phyloP scores from a whole-genome alignment of 2,329 filamentous ascomycete species.

The Arthrinium puccinioides region DNA sequence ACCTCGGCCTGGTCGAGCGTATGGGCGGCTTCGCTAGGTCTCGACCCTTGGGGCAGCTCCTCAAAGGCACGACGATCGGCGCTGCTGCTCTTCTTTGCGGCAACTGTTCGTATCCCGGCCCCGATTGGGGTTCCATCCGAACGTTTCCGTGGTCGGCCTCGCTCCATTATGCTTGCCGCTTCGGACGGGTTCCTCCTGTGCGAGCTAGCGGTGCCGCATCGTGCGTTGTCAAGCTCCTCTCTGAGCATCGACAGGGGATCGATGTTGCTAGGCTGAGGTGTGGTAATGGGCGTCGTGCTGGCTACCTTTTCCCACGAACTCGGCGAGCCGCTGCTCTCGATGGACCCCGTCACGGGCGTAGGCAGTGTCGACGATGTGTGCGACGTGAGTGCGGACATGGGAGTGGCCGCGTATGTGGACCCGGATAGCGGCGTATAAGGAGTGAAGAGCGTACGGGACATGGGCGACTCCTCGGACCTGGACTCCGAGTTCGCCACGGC shows the following conservation, averaged over 20 bases:
- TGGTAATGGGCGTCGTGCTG: conserved; percentile 14
- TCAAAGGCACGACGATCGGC: conserved; percentile 53
- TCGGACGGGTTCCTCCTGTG: conserved; percentile 52
- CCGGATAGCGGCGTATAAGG: conserved; percentile 35
- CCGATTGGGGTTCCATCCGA: conserved; percentile 31
- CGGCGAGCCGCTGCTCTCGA: conserved; percentile 35
- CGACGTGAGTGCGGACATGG: conserved; percentile 38
- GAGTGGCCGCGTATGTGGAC: conserved; percentile 32
- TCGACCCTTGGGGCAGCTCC: conserved; percentile 51
- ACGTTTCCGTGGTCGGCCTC: conserved; percentile 53
- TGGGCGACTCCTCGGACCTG: conserved; percentile 40
- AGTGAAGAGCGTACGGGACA: conserved; percentile 30
- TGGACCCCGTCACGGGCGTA: conserved; percentile 43
- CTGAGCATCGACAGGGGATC: conserved; percentile 23
- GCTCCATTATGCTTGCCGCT: conserved; percentile 51
- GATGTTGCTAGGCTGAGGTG: conserved; percentile 18
- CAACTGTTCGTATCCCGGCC: conserved; percentile 27
- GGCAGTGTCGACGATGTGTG: conserved; percentile 33
- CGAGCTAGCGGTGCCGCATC: conserved; percentile 10
- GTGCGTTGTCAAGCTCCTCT: conserved; percentile 19
- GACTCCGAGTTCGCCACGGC: conserved; percentile 36
- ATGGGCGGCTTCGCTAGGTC: conserved; percentile 41
- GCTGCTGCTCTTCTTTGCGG: conserved; percentile 38
- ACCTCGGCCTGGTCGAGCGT: conserved; percentile 43
- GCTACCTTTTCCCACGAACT: conserved; percentile 34